phyloP scores from a whole-genome alignment of 306 rosid species.

The Cucumis hystrix region DNA sequence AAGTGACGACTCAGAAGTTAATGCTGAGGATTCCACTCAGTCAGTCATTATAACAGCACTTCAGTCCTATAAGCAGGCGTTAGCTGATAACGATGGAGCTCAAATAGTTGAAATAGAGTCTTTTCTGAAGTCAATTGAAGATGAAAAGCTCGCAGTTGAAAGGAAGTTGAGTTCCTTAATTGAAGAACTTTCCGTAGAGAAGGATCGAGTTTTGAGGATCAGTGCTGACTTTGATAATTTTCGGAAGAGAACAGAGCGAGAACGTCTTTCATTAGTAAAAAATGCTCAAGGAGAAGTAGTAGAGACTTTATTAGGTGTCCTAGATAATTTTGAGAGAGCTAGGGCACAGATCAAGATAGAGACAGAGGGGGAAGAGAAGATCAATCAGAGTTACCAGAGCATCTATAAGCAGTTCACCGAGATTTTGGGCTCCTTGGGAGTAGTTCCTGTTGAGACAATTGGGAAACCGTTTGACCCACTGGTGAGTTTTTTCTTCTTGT shows the following conservation, averaged over 20 bases:
- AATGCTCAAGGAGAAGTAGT: slow-evolving; percentile 92
- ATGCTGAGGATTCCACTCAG: slow-evolving; percentile 31
- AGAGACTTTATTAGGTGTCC: slow-evolving; percentile 60
- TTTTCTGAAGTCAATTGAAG: slow-evolving; percentile 53
- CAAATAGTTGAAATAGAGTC: slow-evolving; percentile 58
- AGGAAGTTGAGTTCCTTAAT: slow-evolving; percentile 35
- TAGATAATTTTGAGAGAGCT: slow-evolving; percentile 98
- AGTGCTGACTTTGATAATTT: slow-evolving; percentile 95
- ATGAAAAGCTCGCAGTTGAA: slow-evolving; percentile 49
- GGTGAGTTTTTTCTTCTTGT: slow-evolving; percentile 44
- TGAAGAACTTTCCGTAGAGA: slow-evolving; percentile 49
- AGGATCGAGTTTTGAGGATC: slow-evolving; percentile 68
- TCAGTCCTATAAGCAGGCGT: slow-evolving; percentile 63
- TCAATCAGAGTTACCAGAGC: slow-evolving; percentile 86
- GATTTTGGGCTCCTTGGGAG: slow-evolving; percentile 65
- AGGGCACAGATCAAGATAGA: slow-evolving; percentile 75
- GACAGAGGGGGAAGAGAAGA: slow-evolving; percentile 84
- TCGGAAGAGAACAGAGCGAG: slow-evolving; percentile 90
- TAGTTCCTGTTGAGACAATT: slow-evolving; percentile 64
- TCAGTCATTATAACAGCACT: slow-evolving; percentile 39
- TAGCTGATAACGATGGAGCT: slow-evolving; percentile 50
- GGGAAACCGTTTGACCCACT: slow-evolving; percentile 84
- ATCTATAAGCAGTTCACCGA: slow-evolving; percentile 77
- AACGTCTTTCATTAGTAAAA: slow-evolving; percentile 62
- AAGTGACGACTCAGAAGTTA: slow-evolving; percentile 28